These are phyloP conservation scores for Syncephalastrum contaminatum DNA, from an alignment of 371 early-diverging fungal species.

Conservation along the genomic window DNA sequence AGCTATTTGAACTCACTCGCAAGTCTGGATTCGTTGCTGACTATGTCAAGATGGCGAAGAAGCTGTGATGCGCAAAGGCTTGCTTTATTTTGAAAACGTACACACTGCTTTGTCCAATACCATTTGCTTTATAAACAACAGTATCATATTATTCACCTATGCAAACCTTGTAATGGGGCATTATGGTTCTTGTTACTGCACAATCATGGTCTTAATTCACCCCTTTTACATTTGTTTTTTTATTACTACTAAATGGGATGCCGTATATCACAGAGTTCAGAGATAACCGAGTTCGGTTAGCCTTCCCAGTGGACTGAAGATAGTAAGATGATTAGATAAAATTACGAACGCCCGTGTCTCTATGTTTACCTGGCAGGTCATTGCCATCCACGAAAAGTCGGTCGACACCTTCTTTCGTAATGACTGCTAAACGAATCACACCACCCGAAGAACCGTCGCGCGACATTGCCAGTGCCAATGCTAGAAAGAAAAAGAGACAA, in stretches of 20 bases:
- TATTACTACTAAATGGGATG: too few relatives aligned
- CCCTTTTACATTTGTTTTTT: too few relatives aligned
- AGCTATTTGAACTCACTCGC: constrained; percentile 35
- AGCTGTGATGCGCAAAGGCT: not conserved
- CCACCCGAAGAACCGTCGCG: constrained; percentile 99
- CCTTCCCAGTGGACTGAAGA: constrained; percentile 31
- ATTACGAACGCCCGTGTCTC: not conserved
- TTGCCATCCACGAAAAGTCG: constrained; percentile 91
- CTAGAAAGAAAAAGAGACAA: constrained; percentile 35
- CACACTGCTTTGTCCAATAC: too few relatives aligned
- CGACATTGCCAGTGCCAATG: constrained; percentile 94
- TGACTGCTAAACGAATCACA: constrained; percentile 95
- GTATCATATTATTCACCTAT: too few relatives aligned
- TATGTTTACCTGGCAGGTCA: constrained; percentile 63
- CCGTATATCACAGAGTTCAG: not conserved
- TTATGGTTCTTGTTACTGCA: not conserved
- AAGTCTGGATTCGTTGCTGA: constrained; percentile 39
- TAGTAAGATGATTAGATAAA: not conserved
- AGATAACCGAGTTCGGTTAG: constrained; percentile 7
- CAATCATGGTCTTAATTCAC: too few relatives aligned
- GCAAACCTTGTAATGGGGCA: too few relatives aligned
- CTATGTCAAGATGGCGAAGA: constrained; percentile 18
- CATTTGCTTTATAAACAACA: too few relatives aligned
- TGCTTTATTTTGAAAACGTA: too few relatives aligned
- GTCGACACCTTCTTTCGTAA: constrained; percentile 91